Evolutionary conservation across 2,329 filamentous ascomycete genomes (phyloP).

Genomic region (Penicillium sp.): DNA sequence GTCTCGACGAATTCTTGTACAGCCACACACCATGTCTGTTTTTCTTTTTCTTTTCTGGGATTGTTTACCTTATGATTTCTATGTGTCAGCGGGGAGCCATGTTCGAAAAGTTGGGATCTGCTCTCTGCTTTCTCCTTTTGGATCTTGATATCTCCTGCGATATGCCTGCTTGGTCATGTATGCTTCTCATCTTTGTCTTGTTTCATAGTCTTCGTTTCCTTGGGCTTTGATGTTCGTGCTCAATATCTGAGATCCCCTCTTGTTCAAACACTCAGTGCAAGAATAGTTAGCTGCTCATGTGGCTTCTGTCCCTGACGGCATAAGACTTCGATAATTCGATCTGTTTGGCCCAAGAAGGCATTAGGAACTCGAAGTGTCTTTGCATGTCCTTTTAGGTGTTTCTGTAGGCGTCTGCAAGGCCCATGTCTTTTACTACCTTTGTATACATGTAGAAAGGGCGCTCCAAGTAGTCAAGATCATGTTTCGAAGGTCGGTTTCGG

Average conservation of each 20-base stretch:
- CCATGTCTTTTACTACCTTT: neutral
- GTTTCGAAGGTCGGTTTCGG: neutral
- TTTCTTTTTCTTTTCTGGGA: conserved; percentile 1
- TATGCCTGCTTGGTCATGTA: neutral
- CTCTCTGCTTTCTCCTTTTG: neutral
- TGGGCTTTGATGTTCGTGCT: neutral
- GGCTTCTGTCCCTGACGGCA: neutral
- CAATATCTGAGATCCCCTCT: neutral
- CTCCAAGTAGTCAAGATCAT: neutral
- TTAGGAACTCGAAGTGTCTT: neutral
- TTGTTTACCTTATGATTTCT: conserved; percentile 3
- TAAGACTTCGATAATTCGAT: neutral
- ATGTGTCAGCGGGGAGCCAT: conserved; percentile 1
- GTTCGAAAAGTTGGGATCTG: conserved; percentile 1
- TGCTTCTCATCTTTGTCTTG: neutral
- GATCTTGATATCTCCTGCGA: neutral
- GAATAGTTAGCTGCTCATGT: neutral
- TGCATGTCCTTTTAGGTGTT: neutral
- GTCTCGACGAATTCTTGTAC: conserved; percentile 13
- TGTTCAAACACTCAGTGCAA: neutral
- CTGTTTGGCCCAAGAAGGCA: neutral
- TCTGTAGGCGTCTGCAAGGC: rapidly evolving
- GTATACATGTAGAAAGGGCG: neutral
- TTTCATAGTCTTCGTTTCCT: neutral
- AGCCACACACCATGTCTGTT: conserved; percentile 8